Evolutionary conservation across 192 early-diverging fungal genomes (phyloP), one percentile per base, ranked within the genome.

Genomic region (Entrophospora sp.): DNA sequence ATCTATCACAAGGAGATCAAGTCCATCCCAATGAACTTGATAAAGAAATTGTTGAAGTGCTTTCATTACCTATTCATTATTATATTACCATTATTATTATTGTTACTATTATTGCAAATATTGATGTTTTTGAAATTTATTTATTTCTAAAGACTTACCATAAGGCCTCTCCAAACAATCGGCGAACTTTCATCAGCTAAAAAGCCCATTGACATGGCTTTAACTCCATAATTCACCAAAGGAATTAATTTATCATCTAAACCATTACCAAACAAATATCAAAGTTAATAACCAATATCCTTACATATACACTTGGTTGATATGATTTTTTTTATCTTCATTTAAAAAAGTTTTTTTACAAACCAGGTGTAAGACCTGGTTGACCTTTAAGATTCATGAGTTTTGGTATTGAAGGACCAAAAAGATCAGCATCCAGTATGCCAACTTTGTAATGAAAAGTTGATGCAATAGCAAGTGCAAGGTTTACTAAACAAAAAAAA

Each of bases 201-300:
- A 69, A 94, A 96, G 18, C 93, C 93, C 84, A 94, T 94, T 0
- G 88, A 91, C 91, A 96, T 96, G 60, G 85, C 85, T 53, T 90
- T 81, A 6, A 96, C 82, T 20, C 93, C 93, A 79, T 92, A 93
- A 67, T 94, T 94, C 20, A 71, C 71, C 24, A 93, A 62, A 1
- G 93, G 93, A 8, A 83, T 73, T 22, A 95, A 66, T 7, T 73
- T 74, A 61, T 78, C 80, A 25, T 22, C 35, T 28, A 18, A 22
- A n/a, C n/a, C n/a, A n/a, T n/a, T n/a, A n/a, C n/a, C n/a, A n/a
- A n/a, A n/a, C n/a, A n/a, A n/a, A n/a, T n/a, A n/a, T n/a, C n/a
- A n/a, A n/a, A n/a, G n/a, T n/a, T n/a, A n/a, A n/a, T n/a, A n/a
- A n/a, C n/a, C n/a, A n/a, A n/a, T n/a, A n/a, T n/a, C n/a, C n/a